phyloP scores from a whole-genome alignment of 352 stramenopile genomes.

The Phytophthora multivora region DNA sequence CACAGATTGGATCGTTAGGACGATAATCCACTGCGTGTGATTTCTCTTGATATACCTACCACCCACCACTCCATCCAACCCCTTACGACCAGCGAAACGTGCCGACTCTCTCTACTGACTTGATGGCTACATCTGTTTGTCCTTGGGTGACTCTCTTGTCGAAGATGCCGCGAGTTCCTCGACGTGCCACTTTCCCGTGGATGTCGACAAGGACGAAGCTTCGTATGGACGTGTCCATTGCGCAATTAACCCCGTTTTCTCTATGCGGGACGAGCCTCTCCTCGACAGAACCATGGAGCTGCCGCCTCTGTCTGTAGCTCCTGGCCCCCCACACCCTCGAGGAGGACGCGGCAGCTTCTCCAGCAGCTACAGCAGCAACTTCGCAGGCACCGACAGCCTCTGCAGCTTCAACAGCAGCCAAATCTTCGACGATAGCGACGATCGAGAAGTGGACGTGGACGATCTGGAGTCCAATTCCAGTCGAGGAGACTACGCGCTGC shows the following conservation, averaged over 20 bases:
- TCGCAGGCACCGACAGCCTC: slow-evolving; percentile 29
- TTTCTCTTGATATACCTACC: slow-evolving; percentile 17
- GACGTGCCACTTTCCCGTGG: slow-evolving; percentile 13
- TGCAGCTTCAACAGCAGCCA: slow-evolving; percentile 36
- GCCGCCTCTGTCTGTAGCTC: slow-evolving; percentile 18
- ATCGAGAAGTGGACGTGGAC: slow-evolving; percentile 29
- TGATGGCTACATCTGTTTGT: slow-evolving; percentile 25
- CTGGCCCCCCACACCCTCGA: slow-evolving; percentile 21
- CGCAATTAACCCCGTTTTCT: slow-evolving; percentile 9
- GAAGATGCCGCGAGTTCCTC: slow-evolving; percentile 15
- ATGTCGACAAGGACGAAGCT: slow-evolving; percentile 10
- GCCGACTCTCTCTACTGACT: slow-evolving; percentile 17
- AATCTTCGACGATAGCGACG: slow-evolving; percentile 28
- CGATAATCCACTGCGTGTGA: not conserved
- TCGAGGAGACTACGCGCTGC: slow-evolving; percentile 28
- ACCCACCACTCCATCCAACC: slow-evolving; percentile 1
- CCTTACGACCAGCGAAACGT: slow-evolving; percentile 12
- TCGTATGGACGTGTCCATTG: slow-evolving; percentile 1
- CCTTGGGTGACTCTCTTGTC: slow-evolving; percentile 18
- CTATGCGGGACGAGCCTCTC: slow-evolving; percentile 26
- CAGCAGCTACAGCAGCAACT: slow-evolving; percentile 33
- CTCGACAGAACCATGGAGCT: slow-evolving; percentile 35
- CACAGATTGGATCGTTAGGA: too few species aligned
- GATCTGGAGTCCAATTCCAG: slow-evolving; percentile 25
- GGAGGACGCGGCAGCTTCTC: slow-evolving; percentile 32